phyloP scores from a whole-genome alignment of 2,329 filamentous ascomycete genomes.

The Calonectria honghensis region DNA sequence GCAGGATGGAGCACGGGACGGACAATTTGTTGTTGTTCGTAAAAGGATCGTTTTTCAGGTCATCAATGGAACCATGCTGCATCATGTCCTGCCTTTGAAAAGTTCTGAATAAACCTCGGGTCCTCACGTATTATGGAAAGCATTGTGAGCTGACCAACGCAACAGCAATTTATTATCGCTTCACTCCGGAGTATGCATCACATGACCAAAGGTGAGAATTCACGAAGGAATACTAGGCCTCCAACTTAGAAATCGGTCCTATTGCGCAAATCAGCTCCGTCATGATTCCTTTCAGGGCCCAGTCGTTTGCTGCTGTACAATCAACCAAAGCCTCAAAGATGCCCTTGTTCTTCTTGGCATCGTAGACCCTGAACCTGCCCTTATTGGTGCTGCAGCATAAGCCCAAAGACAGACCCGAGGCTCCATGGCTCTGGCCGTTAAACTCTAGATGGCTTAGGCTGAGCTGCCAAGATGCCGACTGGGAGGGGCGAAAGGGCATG shows the following conservation, averaged over 20 bases:
- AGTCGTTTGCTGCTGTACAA: neutral
- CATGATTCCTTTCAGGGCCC: neutral
- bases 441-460: constrained; percentile 32
- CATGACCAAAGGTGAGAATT: neutral
- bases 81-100: neutral
- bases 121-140: neutral
- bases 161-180: neutral
- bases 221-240: neutral
- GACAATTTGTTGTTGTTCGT: neutral
- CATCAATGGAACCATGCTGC: no score
- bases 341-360: constrained; percentile 38
- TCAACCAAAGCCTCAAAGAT: constrained; percentile 26
- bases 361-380: constrained; percentile 36
- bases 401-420: constrained; percentile 32
- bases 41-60: neutral
- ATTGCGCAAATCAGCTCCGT: neutral
- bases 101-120: no score
- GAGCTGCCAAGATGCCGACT: neutral
- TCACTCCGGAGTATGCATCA: neutral
- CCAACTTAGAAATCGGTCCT: neutral
- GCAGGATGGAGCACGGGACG: neutral
- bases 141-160: neutral
- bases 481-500: no score
- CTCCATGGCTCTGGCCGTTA: constrained; percentile 38
- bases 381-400: constrained; percentile 39